These are phyloP conservation scores for Melampsora americana DNA, from an alignment of 1,284 basidiomycete species.

Conservation along the genomic window DNA sequence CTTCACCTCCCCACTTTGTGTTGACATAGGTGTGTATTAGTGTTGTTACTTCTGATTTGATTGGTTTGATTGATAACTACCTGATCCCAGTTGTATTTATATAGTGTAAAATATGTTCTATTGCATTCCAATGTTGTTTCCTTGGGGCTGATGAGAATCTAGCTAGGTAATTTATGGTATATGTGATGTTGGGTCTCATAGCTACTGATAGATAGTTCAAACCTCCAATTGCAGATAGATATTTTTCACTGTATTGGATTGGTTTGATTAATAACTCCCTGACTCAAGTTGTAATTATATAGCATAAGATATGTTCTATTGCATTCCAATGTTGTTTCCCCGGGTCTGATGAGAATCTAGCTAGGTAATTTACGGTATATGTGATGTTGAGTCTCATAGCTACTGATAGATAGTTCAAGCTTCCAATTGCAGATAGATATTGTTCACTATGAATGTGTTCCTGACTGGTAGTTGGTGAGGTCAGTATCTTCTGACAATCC, in stretches of 20 bases:
- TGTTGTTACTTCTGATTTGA: neutral
- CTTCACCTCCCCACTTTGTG: neutral
- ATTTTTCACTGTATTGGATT: too few species aligned
- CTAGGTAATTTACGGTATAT: neutral
- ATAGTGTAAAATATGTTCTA: neutral
- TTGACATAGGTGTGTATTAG: neutral
- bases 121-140: neutral
- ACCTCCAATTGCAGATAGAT: neutral
- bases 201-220: conserved; percentile 1
- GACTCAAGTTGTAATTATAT: neutral
- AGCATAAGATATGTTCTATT: neutral
- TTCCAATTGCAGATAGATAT: conserved; percentile 7
- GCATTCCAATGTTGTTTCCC: neutral
- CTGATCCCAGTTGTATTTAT: neutral
- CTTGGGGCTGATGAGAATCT: neutral
- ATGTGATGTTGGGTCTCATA: neutral
- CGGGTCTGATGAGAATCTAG: neutral
- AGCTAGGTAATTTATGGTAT: neutral
- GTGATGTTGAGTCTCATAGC: neutral
- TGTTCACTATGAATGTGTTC: too few species aligned
- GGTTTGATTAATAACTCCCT: neutral
- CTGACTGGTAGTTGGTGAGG: too few species aligned
- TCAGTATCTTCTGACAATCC: too few species aligned
- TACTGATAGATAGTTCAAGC: conserved; percentile 1
- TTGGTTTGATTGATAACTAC: neutral